These are phyloP conservation scores for Tilletia indica DNA, from an alignment of 1,284 basidiomycete species.

Conservation along the genomic window DNA sequence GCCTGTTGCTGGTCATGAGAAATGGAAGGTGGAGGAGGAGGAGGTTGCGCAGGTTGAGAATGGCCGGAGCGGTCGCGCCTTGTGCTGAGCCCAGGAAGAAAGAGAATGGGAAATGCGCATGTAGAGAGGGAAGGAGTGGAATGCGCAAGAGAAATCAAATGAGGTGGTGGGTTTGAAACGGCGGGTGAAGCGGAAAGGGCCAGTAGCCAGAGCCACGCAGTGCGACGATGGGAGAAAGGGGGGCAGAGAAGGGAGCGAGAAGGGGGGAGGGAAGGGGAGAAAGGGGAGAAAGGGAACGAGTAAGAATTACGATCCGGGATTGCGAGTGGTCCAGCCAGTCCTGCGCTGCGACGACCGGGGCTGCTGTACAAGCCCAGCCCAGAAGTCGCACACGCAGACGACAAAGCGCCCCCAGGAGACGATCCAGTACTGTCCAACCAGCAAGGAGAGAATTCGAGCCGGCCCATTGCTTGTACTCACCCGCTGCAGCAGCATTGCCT, in stretches of 20 bases:
- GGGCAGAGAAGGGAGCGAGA: not conserved
- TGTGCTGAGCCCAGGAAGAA: not conserved
- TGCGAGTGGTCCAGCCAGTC: not conserved
- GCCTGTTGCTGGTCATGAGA: slow-evolving; percentile 17
- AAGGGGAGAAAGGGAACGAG: not conserved
- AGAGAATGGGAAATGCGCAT: not conserved
- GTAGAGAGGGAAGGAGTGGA: not conserved
- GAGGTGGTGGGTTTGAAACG: not conserved
- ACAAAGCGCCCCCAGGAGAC: not conserved
- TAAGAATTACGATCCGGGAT: not conserved
- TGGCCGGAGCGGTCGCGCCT: slow-evolving; percentile 10
- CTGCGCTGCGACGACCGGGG: not conserved
- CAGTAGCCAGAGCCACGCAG: not conserved
- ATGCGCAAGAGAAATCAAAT: not conserved
- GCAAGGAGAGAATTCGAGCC: not conserved
- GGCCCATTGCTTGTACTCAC: not conserved
- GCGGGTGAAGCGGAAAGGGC: not conserved
- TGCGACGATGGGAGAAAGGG: no score
- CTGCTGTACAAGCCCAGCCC: not conserved
- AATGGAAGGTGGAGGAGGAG: not conserved
- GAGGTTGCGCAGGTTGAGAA: slow-evolving; percentile 8
- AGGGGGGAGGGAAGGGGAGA: not conserved
- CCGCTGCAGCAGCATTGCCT: slow-evolving; percentile 4
- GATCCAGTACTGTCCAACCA: not conserved
- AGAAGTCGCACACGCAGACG: not conserved